Evolutionary conservation across 2,329 filamentous ascomycete genomes (phyloP), one percentile per base, ranked within the genome.

Genomic region (Teratosphaeria destructans): DNA sequence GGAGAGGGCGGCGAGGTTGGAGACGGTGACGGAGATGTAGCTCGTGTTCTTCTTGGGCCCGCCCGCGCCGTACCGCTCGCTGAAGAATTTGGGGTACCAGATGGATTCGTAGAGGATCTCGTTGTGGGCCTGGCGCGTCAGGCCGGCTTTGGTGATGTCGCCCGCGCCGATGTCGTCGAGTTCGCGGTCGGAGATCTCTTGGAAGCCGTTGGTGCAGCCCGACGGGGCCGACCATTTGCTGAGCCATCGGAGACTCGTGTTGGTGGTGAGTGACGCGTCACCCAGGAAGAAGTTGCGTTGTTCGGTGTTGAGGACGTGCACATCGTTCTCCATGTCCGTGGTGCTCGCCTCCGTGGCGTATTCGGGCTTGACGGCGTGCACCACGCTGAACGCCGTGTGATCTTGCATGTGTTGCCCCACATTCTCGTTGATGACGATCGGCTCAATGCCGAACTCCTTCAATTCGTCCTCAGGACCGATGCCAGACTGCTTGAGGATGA

Each of bases 401-500:
- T 68, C 67, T 37, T 66, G 64, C 16, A 68, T 39, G 53, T 66
- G 65, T 54, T 65, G 60, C 10, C 69, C 66, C 1, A 83, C 81
- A 1, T 80, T 79, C 0, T 76, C 75, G 1, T 79, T 73, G 49
- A 79, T 73, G 3, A 73, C 73, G 2, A 82, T 60, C 0, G 79
- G 64, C 0, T 73, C 66, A 39, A 83, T 82, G 16, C 75, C 67
- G 57, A 34, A 52, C n/a, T 27, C 23, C 8, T n/a, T 16, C 23
- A 77, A 64, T 3, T 67, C 66, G 3, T 70, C 67, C 0, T 68
- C 70, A n/a, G 64, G 64, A 10, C 66, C 64, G 55, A 71, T 60
- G 14, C 69, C 70, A 27, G 67, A 70, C 1, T 71, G 61, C 68
- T 68, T 68, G 26, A 70, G 58, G 2, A 72, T 64, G 57, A 77